These are phyloP conservation scores for Tolypocladium pustulatum DNA, from an alignment of 2,329 filamentous ascomycete species.

Conservation along the genomic window DNA sequence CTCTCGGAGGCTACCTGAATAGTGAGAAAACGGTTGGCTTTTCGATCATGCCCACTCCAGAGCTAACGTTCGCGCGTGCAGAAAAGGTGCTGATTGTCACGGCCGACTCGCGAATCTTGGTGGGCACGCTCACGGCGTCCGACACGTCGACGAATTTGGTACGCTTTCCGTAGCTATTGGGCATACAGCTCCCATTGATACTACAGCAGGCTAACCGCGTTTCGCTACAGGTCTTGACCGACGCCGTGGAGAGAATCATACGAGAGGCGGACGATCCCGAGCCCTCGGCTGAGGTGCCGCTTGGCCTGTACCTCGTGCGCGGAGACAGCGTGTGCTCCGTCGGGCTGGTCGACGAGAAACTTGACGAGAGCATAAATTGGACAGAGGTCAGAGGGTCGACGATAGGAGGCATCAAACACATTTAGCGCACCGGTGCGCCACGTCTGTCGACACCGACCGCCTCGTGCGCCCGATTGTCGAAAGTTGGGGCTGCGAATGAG, in stretches of 20 bases:
- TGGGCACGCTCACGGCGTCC: conserved; percentile 73
- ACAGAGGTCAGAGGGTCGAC: conserved; percentile 74
- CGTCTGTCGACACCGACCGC: not conserved
- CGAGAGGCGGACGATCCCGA: conserved; percentile 75
- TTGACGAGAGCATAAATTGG: conserved; percentile 92
- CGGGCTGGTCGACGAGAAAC: conserved; percentile 77
- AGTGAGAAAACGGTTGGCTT: conserved; percentile 18
- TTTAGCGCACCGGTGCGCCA: conserved; percentile 23
- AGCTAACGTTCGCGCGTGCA: conserved; percentile 23
- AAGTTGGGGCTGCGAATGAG: not conserved
- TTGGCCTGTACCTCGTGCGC: conserved; percentile 84
- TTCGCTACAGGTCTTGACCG: conserved; percentile 54
- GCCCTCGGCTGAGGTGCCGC: conserved; percentile 65
- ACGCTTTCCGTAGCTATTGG: conserved; percentile 11
- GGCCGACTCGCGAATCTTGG: conserved; percentile 77
- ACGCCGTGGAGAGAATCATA: conserved; percentile 84
- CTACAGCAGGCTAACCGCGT: not conserved
- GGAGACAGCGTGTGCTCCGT: conserved; percentile 92
- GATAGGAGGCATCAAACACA: conserved; percentile 77
- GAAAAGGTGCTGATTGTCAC: conserved; percentile 90
- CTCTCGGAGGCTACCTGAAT: conserved; percentile 33
- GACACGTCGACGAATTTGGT: conserved; percentile 88
- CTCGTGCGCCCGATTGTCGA: not conserved
- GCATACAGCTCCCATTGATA: not conserved
- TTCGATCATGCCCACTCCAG: not conserved